Percentiles rank a stretch among this genome's conserved stretches.
These are phyloP conservation scores for Exophiala viscosa DNA, from an alignment of 2,329 filamentous ascomycete species.

Conservation along the genomic window DNA sequence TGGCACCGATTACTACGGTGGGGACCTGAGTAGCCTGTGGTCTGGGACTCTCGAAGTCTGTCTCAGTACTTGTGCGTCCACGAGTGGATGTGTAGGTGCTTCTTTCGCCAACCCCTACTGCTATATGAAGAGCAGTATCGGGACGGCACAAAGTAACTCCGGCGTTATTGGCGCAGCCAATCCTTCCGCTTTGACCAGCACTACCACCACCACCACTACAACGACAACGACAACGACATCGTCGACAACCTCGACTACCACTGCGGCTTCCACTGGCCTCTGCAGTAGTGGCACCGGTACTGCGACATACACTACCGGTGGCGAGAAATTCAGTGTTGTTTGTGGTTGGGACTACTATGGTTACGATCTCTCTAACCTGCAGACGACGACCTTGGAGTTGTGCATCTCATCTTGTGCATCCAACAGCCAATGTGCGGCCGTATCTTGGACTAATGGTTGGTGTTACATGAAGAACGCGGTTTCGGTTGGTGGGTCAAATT, in stretches of 20 bases:
- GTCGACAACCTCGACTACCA: background rate
- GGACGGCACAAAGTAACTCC: background rate
- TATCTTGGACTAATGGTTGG: background rate
- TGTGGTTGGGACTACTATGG: constrained; percentile 1
- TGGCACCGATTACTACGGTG: background rate
- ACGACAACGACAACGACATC: background rate
- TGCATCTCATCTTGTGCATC: background rate
- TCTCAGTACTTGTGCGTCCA: background rate
- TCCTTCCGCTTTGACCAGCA: background rate
- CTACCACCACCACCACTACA: background rate
- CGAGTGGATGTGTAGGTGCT: background rate
- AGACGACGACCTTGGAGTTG: background rate
- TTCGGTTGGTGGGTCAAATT: background rate
- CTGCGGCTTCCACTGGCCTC: background rate
- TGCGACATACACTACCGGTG: background rate
- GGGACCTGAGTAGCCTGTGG: background rate
- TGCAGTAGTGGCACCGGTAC: background rate
- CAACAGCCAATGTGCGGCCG: background rate
- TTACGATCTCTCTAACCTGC: background rate
- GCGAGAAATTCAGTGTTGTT: background rate
- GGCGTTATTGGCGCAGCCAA: background rate
- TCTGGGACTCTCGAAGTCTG: constrained; percentile 1
- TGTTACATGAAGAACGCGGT: background rate
- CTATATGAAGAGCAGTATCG: constrained; percentile 5
- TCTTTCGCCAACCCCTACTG: constrained; percentile 1